These are phyloP conservation scores for Pugionium dolabratum DNA, from an alignment of 345 rosid genomes.

Conservation along the genomic window DNA sequence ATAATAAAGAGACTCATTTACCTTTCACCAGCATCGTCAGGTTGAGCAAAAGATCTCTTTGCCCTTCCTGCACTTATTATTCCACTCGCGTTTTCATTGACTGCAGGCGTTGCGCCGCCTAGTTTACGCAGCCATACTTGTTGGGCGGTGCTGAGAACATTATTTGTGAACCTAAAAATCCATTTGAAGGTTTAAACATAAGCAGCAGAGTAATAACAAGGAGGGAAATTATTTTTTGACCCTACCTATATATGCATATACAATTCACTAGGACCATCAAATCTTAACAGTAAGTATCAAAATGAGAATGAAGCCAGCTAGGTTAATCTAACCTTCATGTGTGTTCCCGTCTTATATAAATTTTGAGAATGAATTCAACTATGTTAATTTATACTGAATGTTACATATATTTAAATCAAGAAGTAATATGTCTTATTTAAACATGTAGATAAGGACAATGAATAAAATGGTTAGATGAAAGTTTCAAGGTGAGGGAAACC, in stretches of 20 bases:
- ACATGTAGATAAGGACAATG: neutral
- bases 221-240: neutral
- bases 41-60: slow-evolving; percentile 78
- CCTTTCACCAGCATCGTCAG: slow-evolving; percentile 72
- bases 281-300: neutral
- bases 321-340: too few relatives aligned
- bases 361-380: neutral
- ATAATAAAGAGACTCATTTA: slow-evolving; percentile 18
- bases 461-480: neutral
- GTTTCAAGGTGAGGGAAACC: slow-evolving; percentile 44
- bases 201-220: slow-evolving; percentile 4
- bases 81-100: slow-evolving; percentile 75
- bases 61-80: slow-evolving; percentile 96
- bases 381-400: too few relatives aligned
- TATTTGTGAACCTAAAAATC: slow-evolving; percentile 81
- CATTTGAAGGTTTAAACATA: neutral
- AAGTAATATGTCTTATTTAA: neutral
- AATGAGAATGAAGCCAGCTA: too few relatives aligned
- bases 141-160: slow-evolving; percentile 93
- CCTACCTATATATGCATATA: neutral
- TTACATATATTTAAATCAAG: too few relatives aligned
- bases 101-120: slow-evolving; percentile 90
- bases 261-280: slow-evolving; percentile 6
- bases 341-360: neutral
- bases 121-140: slow-evolving; percentile 94